Evolutionary conservation across 2,329 filamentous ascomycete species (phyloP), one percentile per base, ranked within the genome.

Genomic region (Cercospora sesami): DNA sequence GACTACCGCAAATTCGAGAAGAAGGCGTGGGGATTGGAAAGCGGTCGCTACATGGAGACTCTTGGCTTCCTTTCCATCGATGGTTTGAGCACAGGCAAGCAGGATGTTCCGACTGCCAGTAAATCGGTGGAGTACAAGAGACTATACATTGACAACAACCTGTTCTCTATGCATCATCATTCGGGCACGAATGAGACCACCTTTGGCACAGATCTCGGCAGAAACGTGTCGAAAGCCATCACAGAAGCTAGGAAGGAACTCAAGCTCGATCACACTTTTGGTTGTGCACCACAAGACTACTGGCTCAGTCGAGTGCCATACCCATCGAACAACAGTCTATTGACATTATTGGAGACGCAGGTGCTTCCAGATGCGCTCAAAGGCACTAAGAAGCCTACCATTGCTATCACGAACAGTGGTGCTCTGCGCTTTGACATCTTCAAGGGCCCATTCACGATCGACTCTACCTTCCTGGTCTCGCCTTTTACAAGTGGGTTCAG

Each of bases 351-450:
- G 10, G 88, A 91, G 71, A 84, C 90, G 5, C 81, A 91, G 65
- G 87, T 97, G 0, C 83, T 98, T 0, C 92, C 93, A 0, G 86
- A 86, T 53, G 73, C 74, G 3, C 77, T 75, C 59, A 71, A 70
- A 12, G 45, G 61, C 16, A 68, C 64, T 14, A 82, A 85, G 26
- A 84, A 84, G 48, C 85, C 93, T 9, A 86, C 87, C 6, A 81
- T 98, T 10, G 89, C 90, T 31, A 87, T 98, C 61, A 84, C 91
- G 65, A 99, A 99, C 80, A 97, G 92, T 0, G 95, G 95, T 28
- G 92, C 91, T 3, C 89, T 99, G 72, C 91, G 95, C 55, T 99
- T 98, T 79, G 95, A 99, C 78, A 91, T 99, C 69, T 96, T 97
- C 84, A 89, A 94, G 78, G 95, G 95, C 0, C 84, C 90, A 0